Evolutionary conservation across 345 rosid species (phyloP).

Genomic region (Cardamine chenopodiifolia): DNA sequence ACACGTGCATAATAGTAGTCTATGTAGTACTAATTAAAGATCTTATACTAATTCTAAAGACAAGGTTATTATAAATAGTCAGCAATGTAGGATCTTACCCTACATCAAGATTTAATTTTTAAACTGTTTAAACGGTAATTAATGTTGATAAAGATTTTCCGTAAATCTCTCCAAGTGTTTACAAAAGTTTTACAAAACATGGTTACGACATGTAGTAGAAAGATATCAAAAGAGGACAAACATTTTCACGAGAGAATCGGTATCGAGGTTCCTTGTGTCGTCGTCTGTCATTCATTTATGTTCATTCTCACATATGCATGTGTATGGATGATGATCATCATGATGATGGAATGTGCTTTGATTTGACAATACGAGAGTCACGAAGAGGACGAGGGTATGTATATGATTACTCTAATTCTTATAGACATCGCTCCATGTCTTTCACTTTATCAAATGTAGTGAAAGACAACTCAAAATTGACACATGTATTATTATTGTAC

Average conservation of each 20-base stretch:
- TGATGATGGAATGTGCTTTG: conserved; percentile 39
- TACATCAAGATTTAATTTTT: conserved; percentile 13
- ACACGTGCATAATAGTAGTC: neutral
- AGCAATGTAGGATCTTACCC: conserved; percentile 15
- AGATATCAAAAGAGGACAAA: conserved; percentile 32
- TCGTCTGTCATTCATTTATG: neutral
- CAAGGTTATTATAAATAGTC: neutral
- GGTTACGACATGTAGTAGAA: conserved; percentile 17
- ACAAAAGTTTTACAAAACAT: conserved; percentile 11
- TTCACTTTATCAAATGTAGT: conserved; percentile 32
- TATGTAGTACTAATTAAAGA: neutral
- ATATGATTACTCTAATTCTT: conserved; percentile 16
- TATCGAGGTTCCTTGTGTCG: conserved; percentile 22
- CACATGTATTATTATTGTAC: neutral
- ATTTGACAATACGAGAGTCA: conserved; percentile 44
- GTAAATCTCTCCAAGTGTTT: conserved; percentile 20
- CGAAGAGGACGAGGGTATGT: conserved; percentile 28
- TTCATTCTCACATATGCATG: conserved; percentile 29
- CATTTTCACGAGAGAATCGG: conserved; percentile 30
- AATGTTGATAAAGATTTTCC: conserved; percentile 3
- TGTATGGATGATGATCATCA: conserved; percentile 3
- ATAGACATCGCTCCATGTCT: conserved; percentile 42
- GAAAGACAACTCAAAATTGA: conserved; percentile 25
- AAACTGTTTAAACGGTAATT: neutral
- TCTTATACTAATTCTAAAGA: neutral